A percentile compares a stretch with the other conserved stretches of the same genome.
Evolutionary conservation across 2,329 filamentous ascomycete species (phyloP).

Genomic region (Pseudonectria buxi): DNA sequence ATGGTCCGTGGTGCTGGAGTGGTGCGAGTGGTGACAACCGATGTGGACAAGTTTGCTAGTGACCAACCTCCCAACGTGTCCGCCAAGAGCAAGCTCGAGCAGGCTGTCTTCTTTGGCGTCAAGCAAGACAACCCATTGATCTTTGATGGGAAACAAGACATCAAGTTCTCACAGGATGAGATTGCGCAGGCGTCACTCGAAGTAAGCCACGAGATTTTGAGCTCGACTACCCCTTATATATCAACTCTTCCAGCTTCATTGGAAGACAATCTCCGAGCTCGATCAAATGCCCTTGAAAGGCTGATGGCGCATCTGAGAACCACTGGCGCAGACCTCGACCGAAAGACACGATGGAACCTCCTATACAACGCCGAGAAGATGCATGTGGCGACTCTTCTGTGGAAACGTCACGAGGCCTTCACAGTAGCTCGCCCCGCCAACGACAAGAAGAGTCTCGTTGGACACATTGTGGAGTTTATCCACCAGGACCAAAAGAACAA

Average conservation of each 20-base stretch:
- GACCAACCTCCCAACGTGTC: slow-evolving; percentile 58
- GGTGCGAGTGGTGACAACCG: slow-evolving; percentile 51
- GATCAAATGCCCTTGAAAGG: slow-evolving; percentile 66
- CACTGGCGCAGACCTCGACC: slow-evolving; percentile 59
- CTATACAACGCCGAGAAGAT: slow-evolving; percentile 90
- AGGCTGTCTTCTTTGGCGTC: slow-evolving; percentile 87
- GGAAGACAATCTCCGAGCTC: slow-evolving; percentile 70
- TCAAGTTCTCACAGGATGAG: slow-evolving; percentile 62
- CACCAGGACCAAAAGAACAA: slow-evolving; percentile 69
- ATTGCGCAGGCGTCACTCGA: slow-evolving; percentile 69
- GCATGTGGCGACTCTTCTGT: slow-evolving; percentile 69
- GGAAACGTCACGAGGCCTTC: slow-evolving; percentile 71
- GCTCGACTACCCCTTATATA: slow-evolving; percentile 68
- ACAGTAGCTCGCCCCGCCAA: slow-evolving; percentile 51
- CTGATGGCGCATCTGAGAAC: slow-evolving; percentile 65
- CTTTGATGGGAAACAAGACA: slow-evolving; percentile 62
- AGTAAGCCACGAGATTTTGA: slow-evolving; percentile 75
- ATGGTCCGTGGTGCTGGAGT: slow-evolving; percentile 57
- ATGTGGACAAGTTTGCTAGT: slow-evolving; percentile 53
- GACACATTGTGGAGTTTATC: slow-evolving; percentile 68
- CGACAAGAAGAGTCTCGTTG: slow-evolving; percentile 63
- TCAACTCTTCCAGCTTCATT: slow-evolving; percentile 67
- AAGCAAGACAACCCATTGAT: slow-evolving; percentile 81
- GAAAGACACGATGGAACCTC: slow-evolving; percentile 67
- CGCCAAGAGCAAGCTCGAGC: slow-evolving; percentile 83